Base-by-base conservation (phyloP, 805 yeast genomes). In the Sugiyamaella qingdaonensis region DNA sequence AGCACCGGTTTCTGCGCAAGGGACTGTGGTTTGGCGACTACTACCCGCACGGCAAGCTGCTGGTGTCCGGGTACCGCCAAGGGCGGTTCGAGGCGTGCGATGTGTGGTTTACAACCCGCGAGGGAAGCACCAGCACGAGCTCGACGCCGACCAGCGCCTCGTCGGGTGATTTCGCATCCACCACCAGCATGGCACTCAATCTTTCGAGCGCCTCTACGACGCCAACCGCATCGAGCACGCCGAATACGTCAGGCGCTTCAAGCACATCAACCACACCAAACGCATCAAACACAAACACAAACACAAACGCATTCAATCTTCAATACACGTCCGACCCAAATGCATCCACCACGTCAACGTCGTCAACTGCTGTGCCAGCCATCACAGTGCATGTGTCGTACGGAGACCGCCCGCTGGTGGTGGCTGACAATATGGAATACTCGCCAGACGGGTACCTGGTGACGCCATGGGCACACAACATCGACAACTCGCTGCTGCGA, bases 11-110 rank as follows among this genome's bases (percentile, higher is more conserved):
- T 67, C 54, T 65, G 19, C 50, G 57, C 9, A 61, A 60, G 3
- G 58, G 62, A 1, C 18, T 65, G 2, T 65, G 69, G 69, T 58
- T 53, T 39, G 68, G 69, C 27, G 61, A 62, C 45, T 57, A 52
- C 10, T 53, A 51, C 9, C 53, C 52, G 21, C 60, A 60, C 48
- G 69, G 69, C 4, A 53, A 58, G 4, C 16, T 65, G 21, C 53
- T 55, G 48, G 53, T 59, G 27, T 52, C 63, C 11, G 46, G 52
- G 10, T 65, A 62, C 52, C 53, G 55, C 37, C 50, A 45, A 1
- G 66, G 67, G 2, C 43, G 46, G 10, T 43, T 63, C 27, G 63
- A 58, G 14, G 53, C 55, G 10, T 52, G 36, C 36, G 61, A 60
- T 43, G 41, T 62, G 19, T 33, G 39, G 14, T 34, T 34, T 9